A percentile compares a stretch with the other conserved stretches of the same genome.
These are phyloP conservation scores for Pistacia vera DNA, from an alignment of 345 rosid genomes.

Conservation along the genomic window DNA sequence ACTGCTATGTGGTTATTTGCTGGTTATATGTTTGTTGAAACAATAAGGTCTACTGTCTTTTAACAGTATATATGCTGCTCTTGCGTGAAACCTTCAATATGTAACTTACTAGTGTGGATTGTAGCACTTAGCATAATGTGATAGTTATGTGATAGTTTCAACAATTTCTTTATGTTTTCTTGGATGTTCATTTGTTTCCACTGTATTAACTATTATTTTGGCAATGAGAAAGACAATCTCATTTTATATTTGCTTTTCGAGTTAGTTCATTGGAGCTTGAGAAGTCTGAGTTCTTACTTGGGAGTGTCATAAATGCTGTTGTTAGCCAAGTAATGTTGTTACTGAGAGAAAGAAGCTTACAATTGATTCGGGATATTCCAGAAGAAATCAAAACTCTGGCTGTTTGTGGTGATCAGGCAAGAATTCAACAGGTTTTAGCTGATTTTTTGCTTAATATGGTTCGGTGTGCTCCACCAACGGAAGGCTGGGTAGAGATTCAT, in stretches of 20 bases:
- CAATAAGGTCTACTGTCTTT: too few species aligned
- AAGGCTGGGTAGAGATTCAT: constrained; percentile 95
- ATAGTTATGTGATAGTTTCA: background rate
- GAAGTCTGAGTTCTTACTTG: constrained; percentile 75
- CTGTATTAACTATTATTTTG: constrained; percentile 3
- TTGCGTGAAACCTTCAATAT: too few species aligned
- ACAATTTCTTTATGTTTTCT: background rate
- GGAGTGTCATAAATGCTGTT: constrained; percentile 86
- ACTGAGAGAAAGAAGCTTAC: constrained; percentile 77
- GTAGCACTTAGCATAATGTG: background rate
- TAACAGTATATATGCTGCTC: too few species aligned
- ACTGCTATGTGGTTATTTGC: too few species aligned
- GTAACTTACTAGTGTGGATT: too few species aligned
- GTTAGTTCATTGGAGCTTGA: constrained; percentile 78
- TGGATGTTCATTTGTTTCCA: background rate
- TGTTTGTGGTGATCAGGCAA: constrained; percentile 87
- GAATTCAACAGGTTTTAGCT: constrained; percentile 91
- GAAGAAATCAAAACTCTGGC: constrained; percentile 79
- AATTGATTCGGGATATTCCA: constrained; percentile 93
- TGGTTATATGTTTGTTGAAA: too few species aligned
- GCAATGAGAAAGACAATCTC: constrained; percentile 27
- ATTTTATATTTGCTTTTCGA: constrained; percentile 19
- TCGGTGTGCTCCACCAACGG: constrained; percentile 68
- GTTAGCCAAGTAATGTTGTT: constrained; percentile 92
- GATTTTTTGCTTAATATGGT: constrained; percentile 89